Evolutionary conservation across 2,329 filamentous ascomycete genomes (phyloP), one percentile per base, ranked within the genome.

Genomic region (Colletotrichum zoysiae): DNA sequence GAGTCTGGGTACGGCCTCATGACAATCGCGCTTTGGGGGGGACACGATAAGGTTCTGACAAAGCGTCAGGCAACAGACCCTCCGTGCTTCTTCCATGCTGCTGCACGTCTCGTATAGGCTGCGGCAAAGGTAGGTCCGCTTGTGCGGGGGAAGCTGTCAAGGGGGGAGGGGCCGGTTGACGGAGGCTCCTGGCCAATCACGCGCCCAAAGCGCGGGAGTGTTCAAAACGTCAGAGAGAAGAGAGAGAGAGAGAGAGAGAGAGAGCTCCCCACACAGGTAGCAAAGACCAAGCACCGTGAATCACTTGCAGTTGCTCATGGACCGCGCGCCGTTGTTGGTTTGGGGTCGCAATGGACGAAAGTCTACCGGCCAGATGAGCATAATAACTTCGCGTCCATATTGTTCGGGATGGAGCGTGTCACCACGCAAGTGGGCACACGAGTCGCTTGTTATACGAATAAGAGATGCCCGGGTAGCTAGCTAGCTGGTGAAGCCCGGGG

Each of bases 11-110:
- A 51, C n/a, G n/a, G 18, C 18, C 8, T 62, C 33, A 38, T 50
- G 42, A 30, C 44, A 38, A 16, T 61, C 30, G 55, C 26, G 1
- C 20, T 23, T 46, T 1, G 44, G 42, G 8, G 44, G 5, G n/a
- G 63, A 38, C 55, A 5, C 33, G 26, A 51, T 67, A 71, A 71
- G 64, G 68, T 71, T 62, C 68, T 71, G 68, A 71, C 64, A 61
- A 12, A 48, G 51, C 44, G 26, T 23, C 30, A 30, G 30, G 26
- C 51, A n/a, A 44, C 44, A 20, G 26, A 30, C 44, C 44, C 44
- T 46, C 58, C 58, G 58, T 50, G 58, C 46, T 23, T 23, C 33
- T n/a, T 26, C 11, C n/a, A 26, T 35, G 64, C 50, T 35, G 64
- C 50, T 70, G 67, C 64, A 70, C 30, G 64, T 62, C 42, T 57